A percentile compares a stretch with the other conserved stretches of the same genome.
These are phyloP conservation scores for Aspergillus neoniger DNA, from an alignment of 2,329 filamentous ascomycete species.

Conservation along the genomic window DNA sequence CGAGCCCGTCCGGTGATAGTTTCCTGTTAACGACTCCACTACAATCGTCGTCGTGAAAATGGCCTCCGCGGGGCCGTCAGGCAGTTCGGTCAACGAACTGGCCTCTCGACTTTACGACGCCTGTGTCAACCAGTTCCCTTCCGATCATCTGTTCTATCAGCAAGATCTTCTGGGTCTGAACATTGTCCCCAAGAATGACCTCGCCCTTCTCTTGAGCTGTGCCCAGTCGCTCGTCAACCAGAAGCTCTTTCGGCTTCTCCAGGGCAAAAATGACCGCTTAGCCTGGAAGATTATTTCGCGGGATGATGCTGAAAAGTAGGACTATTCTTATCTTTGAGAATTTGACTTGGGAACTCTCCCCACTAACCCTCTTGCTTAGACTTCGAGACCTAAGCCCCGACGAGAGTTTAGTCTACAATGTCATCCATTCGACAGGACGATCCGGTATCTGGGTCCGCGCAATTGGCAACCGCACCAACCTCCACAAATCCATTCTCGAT, in stretches of 20 bases:
- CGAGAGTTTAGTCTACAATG: slow-evolving; percentile 82
- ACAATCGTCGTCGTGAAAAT: slow-evolving; percentile 28
- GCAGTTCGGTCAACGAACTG: slow-evolving; percentile 38
- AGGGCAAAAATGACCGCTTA: slow-evolving; percentile 45
- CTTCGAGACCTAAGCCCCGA: slow-evolving; percentile 58
- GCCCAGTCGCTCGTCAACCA: slow-evolving; percentile 49
- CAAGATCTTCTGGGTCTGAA: slow-evolving; percentile 47
- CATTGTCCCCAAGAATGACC: slow-evolving; percentile 47
- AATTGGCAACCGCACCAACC: slow-evolving; percentile 75
- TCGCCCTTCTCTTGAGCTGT: slow-evolving; percentile 46
- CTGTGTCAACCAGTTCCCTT: slow-evolving; percentile 42
- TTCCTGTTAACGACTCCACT: slow-evolving; percentile 22
- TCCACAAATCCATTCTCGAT: slow-evolving; percentile 81
- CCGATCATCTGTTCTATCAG: slow-evolving; percentile 50
- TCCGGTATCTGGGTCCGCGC: slow-evolving; percentile 91
- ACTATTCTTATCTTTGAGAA: neutral
- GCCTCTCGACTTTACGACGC: slow-evolving; percentile 49
- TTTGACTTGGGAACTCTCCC: slow-evolving; percentile 11
- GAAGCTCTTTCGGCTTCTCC: slow-evolving; percentile 49
- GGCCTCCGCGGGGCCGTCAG: slow-evolving; percentile 38
- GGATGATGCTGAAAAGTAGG: slow-evolving; percentile 53
- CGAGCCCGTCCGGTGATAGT: slow-evolving; percentile 33
- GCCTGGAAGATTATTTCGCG: slow-evolving; percentile 52
- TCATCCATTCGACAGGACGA: slow-evolving; percentile 81
- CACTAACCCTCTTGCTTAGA: slow-evolving; percentile 24